These are phyloP conservation scores for Candida sp. DNA, from an alignment of 1,139 yeast genomes.

Conservation along the genomic window DNA sequence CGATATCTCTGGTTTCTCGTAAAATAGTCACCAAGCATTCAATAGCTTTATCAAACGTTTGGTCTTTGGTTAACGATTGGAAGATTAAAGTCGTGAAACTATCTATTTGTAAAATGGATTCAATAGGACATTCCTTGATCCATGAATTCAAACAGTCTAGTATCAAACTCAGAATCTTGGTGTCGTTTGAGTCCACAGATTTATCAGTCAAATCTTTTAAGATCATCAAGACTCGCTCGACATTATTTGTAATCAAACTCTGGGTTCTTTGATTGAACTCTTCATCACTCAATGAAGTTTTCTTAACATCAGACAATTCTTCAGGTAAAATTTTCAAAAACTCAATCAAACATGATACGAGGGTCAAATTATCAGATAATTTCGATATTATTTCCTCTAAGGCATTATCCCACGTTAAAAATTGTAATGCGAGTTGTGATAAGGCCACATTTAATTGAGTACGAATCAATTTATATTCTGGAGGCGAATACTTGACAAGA, in stretches of 20 bases:
- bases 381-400: slow-evolving; percentile 60
- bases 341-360: slow-evolving; percentile 47
- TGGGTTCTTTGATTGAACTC: slow-evolving; percentile 67
- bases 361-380: slow-evolving; percentile 30
- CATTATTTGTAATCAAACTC: slow-evolving; percentile 63
- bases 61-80: slow-evolving; percentile 59
- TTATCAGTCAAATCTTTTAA: slow-evolving; percentile 48
- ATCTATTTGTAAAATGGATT: slow-evolving; percentile 57
- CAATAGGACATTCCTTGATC: slow-evolving; percentile 82
- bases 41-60: slow-evolving; percentile 80
- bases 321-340: slow-evolving; percentile 89
- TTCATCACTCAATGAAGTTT: slow-evolving; percentile 77
- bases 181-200: slow-evolving; percentile 9
- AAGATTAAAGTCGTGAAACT: slow-evolving; percentile 67
- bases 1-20: slow-evolving; percentile 77
- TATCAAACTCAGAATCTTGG: slow-evolving; percentile 34
- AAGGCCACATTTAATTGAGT: slow-evolving; percentile 81
- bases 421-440: slow-evolving; percentile 80
- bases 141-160: slow-evolving; percentile 83
- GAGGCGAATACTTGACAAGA: slow-evolving; percentile 42
- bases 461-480: slow-evolving; percentile 55
- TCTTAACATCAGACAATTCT: slow-evolving; percentile 76
- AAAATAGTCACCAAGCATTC: slow-evolving; percentile 82
- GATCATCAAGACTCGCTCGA: slow-evolving; percentile 62
- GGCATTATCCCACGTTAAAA: slow-evolving; percentile 68